phyloP scores from a whole-genome alignment of 2,329 filamentous ascomycete genomes.

The Rhinocladiella mackenziei region DNA sequence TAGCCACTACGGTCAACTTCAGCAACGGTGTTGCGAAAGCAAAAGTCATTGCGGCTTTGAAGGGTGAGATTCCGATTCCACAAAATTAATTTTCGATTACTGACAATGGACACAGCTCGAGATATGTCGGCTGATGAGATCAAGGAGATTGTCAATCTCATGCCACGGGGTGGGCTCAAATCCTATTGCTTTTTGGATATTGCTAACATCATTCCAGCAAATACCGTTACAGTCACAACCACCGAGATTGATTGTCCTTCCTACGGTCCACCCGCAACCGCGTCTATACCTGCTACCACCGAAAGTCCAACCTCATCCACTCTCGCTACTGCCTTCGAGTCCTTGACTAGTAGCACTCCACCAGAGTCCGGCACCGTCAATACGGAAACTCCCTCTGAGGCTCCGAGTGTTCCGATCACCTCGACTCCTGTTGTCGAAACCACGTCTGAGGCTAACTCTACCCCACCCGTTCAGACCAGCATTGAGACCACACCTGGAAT shows the following conservation, averaged over 20 bases:
- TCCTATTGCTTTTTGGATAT: neutral
- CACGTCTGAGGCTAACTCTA: neutral
- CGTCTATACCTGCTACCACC: neutral
- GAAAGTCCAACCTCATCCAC: neutral
- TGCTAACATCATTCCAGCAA: constrained; percentile 14
- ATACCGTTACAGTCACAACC: constrained; percentile 13
- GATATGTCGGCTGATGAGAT: constrained; percentile 14
- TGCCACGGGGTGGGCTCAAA: constrained; percentile 22
- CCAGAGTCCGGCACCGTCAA: too few relatives aligned
- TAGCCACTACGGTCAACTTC: constrained; percentile 9
- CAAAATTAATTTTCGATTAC: constrained; percentile 1
- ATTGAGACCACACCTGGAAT: constrained; percentile 11
- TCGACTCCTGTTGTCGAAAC: constrained; percentile 10
- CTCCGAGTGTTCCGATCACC: constrained; percentile 16
- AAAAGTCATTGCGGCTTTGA: constrained; percentile 13
- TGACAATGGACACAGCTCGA: constrained; percentile 13
- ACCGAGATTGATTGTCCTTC: constrained; percentile 7
- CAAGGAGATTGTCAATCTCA: constrained; percentile 20
- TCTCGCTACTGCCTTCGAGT: neutral
- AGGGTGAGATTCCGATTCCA: constrained; percentile 13
- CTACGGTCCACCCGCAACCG: constrained; percentile 2
- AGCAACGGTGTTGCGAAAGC: neutral
- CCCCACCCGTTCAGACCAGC: constrained; percentile 8
- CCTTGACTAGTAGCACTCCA: neutral
- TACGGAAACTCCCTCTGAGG: constrained; percentile 9